Conservation (phyloP, 1,284 basidiomycete species). For the Singerocomus inundabilis region DNA sequence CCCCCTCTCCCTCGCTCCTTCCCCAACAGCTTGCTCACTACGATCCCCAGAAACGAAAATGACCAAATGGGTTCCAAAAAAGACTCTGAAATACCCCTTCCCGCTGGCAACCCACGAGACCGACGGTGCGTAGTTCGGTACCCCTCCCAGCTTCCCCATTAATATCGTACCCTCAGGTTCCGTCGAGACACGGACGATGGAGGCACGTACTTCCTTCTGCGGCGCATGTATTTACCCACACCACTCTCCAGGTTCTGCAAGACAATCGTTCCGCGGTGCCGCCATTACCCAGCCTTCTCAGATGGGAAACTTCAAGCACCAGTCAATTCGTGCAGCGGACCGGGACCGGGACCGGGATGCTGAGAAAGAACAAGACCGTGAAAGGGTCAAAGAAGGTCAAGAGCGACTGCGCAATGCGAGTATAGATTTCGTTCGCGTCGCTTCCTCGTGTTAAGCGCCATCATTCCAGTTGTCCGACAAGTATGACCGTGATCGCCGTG, state of each 20-base stretch:
- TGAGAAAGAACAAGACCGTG: constrained; percentile 66
- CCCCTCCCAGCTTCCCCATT: constrained; percentile 55
- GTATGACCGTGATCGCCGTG: constrained; percentile 77
- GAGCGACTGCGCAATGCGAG: constrained; percentile 72
- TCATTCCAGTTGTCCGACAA: constrained; percentile 70
- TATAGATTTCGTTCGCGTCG: constrained; percentile 15
- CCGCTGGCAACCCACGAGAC: constrained; percentile 55
- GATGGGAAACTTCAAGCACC: constrained; percentile 88
- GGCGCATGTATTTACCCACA: constrained; percentile 15
- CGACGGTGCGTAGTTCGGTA: constrained; percentile 65
- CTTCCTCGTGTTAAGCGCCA: constrained; percentile 10
- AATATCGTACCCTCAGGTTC: constrained; percentile 51
- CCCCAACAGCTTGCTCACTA: constrained; percentile 19
- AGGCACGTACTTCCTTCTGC: constrained; percentile 41
- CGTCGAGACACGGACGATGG: constrained; percentile 73
- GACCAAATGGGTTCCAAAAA: constrained; percentile 63
- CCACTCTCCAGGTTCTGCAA: constrained; percentile 45
- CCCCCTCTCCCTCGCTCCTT: constrained; percentile 10
- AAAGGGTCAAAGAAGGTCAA: constrained; percentile 72
- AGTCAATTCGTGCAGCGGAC: constrained; percentile 68
- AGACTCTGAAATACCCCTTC: constrained; percentile 53
- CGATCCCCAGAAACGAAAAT: constrained; percentile 49
- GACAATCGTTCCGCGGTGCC: constrained; percentile 68
- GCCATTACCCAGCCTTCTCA: constrained; percentile 74
- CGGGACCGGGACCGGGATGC: constrained; percentile 58